Base-by-base conservation (phyloP, 2,329 filamentous ascomycete species). In the Xylaria sp. region DNA sequence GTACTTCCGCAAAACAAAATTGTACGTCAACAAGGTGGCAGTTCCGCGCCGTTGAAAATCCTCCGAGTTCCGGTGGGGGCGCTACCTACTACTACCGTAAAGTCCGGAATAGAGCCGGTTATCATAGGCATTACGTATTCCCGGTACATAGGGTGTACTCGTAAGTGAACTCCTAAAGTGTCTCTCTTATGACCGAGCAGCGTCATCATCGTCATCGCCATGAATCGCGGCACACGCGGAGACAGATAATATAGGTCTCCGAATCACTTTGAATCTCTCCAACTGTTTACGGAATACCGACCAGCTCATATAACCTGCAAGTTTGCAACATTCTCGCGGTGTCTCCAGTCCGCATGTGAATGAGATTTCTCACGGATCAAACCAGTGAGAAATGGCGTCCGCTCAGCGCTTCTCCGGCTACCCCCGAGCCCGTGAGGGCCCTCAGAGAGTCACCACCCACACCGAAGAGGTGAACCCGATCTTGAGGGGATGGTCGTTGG, bases 401-500 rank as follows among this genome's bases (percentile, higher is more conserved):
- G 34, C 57, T 2, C 69, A 68, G 60, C 66, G 69, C 16, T 72
- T 72, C 52, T 61, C 63, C 1, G 68, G 69, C 35, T 73, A 73
- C 30, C 71, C 71, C 11, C 63, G 60, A 34, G 64, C 69, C 39
- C 67, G 66, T 19, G 69, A 72, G 61, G 69, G 69, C 1, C 68
- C 70, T 1, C 57, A 63, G n/a, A 69, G 71, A 9, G 74, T 75
- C 4, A 82, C 80, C 63, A 70, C 75, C 23, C 77, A 78, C 63
- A 71, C 75, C n/a, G 72, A 78, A 37, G 81, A 85, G 63, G 79
- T 82, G 47, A 92, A 93, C 70, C 90, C 91, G 0, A 80, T 85
- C 1, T 76, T 95, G 63, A 80, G 86, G 58, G 91, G 91, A 4
- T 74, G 80, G 37, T 73, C 85, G 6, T 76, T 95, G 52, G 78